Evolutionary conservation across 1,139 yeast species (phyloP).

Genomic region (Scheffersomyces titani): DNA sequence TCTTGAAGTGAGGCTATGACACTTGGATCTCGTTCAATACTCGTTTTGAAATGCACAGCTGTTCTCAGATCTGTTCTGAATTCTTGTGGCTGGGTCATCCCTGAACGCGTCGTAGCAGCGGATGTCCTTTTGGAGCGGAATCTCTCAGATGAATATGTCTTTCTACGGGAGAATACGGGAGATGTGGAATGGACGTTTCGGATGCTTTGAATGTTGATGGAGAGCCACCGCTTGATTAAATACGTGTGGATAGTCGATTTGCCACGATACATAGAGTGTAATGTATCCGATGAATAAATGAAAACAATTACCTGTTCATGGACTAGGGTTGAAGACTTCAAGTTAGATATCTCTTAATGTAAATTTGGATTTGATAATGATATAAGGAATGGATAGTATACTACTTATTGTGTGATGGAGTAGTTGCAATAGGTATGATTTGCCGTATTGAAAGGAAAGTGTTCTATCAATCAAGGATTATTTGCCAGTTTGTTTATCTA

Average conservation of each 20-base stretch:
- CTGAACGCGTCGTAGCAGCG: neutral
- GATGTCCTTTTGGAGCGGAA: neutral
- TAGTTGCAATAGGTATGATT: neutral
- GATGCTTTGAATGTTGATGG: neutral
- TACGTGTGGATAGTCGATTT: neutral
- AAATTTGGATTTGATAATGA: neutral
- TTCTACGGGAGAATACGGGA: neutral
- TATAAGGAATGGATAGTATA: neutral
- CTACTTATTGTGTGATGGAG: neutral
- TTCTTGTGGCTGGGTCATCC: neutral
- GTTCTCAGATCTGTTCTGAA: neutral
- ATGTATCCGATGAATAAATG: neutral
- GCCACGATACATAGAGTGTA: neutral
- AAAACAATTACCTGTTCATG: neutral
- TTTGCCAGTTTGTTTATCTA: neutral
- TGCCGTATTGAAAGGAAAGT: neutral
- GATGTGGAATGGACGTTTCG: neutral
- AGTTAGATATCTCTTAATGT: neutral
- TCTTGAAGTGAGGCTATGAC: conserved; percentile 8
- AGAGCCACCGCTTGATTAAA: neutral
- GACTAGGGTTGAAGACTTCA: neutral
- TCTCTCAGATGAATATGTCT: neutral
- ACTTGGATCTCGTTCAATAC: conserved; percentile 8
- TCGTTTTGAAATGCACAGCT: neutral
- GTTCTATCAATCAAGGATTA: neutral